Conservation (phyloP, 345 rosid genomes). For the Citrus mangshanensis region DNA sequence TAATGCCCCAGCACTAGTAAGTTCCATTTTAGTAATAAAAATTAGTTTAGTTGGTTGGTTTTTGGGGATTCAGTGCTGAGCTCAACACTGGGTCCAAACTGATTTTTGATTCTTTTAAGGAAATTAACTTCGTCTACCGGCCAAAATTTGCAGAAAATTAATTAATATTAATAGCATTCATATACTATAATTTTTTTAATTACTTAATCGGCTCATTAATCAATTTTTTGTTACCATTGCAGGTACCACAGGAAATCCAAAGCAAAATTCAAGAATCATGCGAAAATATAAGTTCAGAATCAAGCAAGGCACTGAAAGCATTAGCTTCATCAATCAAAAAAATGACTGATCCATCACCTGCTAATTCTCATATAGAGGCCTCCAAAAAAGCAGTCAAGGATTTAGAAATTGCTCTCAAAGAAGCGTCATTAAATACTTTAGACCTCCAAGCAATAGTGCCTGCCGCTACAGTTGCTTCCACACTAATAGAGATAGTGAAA, state of each 20-base stretch:
- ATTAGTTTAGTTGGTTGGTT: not conserved
- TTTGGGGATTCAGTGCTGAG: not conserved
- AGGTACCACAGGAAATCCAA: constrained; percentile 50
- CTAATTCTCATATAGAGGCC: constrained; percentile 40
- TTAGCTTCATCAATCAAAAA: constrained; percentile 50
- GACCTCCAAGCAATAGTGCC: constrained; percentile 50
- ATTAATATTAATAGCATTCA: no score
- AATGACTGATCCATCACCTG: constrained; percentile 41
- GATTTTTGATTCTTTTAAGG: not conserved
- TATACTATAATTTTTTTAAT: no score
- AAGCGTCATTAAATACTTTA: constrained; percentile 22
- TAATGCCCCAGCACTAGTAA: not conserved
- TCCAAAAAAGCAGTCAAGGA: constrained; percentile 46
- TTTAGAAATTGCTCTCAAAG: constrained; percentile 40
- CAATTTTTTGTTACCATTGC: constrained; percentile 13
- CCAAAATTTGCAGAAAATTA: not conserved
- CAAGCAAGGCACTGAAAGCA: constrained; percentile 52
- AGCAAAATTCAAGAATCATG: constrained; percentile 45
- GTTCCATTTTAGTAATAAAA: not conserved
- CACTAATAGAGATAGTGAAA: constrained; percentile 45
- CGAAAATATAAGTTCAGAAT: constrained; percentile 41
- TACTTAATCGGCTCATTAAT: not conserved
- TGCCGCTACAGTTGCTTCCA: constrained; percentile 55
- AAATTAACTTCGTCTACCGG: not conserved
- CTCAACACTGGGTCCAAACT: no score